A percentile compares a stretch with the other conserved stretches of the same genome.
Conservation (phyloP, 2,329 filamentous ascomycete genomes). For the Penicillium italicum region DNA sequence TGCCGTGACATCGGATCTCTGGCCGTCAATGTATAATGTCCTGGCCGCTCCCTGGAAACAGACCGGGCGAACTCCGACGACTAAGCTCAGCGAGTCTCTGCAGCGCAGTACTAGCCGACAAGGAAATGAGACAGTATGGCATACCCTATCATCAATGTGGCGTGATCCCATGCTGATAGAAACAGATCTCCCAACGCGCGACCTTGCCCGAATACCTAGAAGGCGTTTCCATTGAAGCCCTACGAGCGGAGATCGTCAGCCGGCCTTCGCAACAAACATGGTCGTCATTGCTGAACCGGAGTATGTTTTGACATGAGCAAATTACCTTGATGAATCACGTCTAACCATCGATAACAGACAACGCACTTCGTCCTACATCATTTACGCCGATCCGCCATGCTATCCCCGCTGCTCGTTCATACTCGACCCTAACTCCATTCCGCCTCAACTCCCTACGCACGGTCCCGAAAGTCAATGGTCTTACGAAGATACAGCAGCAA, state of each 20-base stretch:
- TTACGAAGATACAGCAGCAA: conserved; percentile 34
- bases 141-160: not conserved
- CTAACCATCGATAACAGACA: conserved; percentile 12
- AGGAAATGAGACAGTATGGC: conserved; percentile 23
- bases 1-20: conserved; percentile 43
- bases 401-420: conserved; percentile 26
- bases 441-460: conserved; percentile 26
- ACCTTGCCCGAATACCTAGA: conserved; percentile 29
- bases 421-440: conserved; percentile 33
- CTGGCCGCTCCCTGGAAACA: conserved; percentile 38
- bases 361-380: conserved; percentile 16
- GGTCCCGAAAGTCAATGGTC: conserved; percentile 20
- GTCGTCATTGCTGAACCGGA: conserved; percentile 16
- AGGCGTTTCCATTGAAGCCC: conserved; percentile 23
- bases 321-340: not conserved
- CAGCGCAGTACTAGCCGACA: conserved; percentile 14
- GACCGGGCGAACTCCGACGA: conserved; percentile 22
- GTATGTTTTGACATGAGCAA: conserved; percentile 14
- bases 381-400: conserved; percentile 15
- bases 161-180: not conserved
- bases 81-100: conserved; percentile 10
- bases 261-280: conserved; percentile 18
- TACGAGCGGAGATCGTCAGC: conserved; percentile 21
- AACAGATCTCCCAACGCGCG: conserved; percentile 13
- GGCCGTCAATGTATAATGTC: conserved; percentile 43